Conservation (phyloP, 257 asterid genomes). For the Fraxinus anomala region DNA sequence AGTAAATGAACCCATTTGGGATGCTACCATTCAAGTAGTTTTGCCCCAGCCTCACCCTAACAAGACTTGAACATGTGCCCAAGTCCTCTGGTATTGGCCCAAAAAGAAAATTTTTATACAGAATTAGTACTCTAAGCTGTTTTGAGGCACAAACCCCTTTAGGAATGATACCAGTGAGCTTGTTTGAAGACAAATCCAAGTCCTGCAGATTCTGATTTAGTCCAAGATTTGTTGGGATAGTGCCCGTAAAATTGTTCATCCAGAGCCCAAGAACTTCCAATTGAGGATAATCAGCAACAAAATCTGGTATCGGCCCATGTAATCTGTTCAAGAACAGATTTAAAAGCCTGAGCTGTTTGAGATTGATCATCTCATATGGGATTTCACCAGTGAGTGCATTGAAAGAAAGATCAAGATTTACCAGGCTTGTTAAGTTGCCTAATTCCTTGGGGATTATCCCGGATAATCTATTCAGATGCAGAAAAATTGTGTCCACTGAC, state of each 20-base stretch:
- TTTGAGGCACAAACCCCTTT: conserved; percentile 54
- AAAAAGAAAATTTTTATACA: conserved; percentile 67
- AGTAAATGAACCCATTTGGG: conserved; percentile 72
- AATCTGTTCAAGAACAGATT: conserved; percentile 78
- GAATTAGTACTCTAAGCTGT: conserved; percentile 63
- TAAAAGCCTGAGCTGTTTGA: conserved; percentile 56
- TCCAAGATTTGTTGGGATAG: conserved; percentile 70
- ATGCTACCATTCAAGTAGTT: conserved; percentile 84
- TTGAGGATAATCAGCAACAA: conserved; percentile 62
- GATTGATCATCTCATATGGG: conserved; percentile 67
- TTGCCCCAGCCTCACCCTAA: conserved; percentile 82
- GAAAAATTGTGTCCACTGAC: conserved; percentile 61
- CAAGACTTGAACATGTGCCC: conserved; percentile 71
- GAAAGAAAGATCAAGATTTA: conserved; percentile 78
- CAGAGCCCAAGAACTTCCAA: conserved; percentile 73
- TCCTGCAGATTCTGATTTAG: conserved; percentile 54
- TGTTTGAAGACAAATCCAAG: conserved; percentile 85
- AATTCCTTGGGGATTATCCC: conserved; percentile 74
- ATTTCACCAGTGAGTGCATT: conserved; percentile 78
- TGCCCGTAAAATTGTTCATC: conserved; percentile 95
- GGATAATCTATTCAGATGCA: conserved; percentile 62
- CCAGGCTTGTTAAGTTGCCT: conserved; percentile 72
- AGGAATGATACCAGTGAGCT: conserved; percentile 91
- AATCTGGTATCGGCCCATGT: conserved; percentile 85
- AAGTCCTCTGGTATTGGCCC: conserved; percentile 75